A percentile compares a stretch with the other conserved stretches of the same genome.
phyloP scores from a whole-genome alignment of 1,139 yeast genomes.

The Pichia sp. region DNA sequence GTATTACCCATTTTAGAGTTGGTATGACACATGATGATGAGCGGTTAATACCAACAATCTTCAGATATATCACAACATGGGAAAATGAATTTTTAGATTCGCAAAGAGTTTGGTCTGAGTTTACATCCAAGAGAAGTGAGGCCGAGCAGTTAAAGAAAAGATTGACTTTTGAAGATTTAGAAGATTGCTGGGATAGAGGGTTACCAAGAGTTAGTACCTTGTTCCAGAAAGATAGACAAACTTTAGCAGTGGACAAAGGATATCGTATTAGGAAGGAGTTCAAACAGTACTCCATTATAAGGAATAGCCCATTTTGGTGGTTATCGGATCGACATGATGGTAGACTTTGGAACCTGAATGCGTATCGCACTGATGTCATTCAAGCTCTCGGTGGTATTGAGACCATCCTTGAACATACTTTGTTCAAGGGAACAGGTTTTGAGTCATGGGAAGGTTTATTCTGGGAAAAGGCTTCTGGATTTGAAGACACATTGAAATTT shows the following conservation, averaged over 20 bases:
- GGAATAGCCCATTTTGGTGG: constrained; percentile 96
- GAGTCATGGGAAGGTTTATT: constrained; percentile 98
- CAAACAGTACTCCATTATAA: constrained; percentile 64
- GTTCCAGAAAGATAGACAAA: constrained; percentile 92
- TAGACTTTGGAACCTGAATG: constrained; percentile 86
- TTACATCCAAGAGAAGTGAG: constrained; percentile 83
- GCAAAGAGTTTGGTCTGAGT: constrained; percentile 97
- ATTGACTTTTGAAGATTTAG: constrained; percentile 87
- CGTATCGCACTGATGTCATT: constrained; percentile 92
- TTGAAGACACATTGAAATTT: constrained; percentile 92
- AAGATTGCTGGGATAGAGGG: constrained; percentile 94
- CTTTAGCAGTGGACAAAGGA: constrained; percentile 92
- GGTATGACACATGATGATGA: constrained; percentile 83
- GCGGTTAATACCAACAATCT: constrained; percentile 84
- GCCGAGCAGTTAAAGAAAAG: constrained; percentile 85
- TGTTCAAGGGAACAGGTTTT: constrained; percentile 95
- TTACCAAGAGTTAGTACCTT: constrained; percentile 92
- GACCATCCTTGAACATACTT: constrained; percentile 89
- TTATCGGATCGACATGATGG: constrained; percentile 92
- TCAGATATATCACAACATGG: constrained; percentile 92
- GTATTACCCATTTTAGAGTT: constrained; percentile 88
- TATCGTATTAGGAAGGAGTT: constrained; percentile 80
- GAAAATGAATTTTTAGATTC: constrained; percentile 93
- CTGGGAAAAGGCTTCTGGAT: constrained; percentile 97
- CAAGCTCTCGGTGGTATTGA: constrained; percentile 98